Base-by-base conservation (phyloP, 2,329 filamentous ascomycete genomes). In the Metarhizium anisopliae region DNA sequence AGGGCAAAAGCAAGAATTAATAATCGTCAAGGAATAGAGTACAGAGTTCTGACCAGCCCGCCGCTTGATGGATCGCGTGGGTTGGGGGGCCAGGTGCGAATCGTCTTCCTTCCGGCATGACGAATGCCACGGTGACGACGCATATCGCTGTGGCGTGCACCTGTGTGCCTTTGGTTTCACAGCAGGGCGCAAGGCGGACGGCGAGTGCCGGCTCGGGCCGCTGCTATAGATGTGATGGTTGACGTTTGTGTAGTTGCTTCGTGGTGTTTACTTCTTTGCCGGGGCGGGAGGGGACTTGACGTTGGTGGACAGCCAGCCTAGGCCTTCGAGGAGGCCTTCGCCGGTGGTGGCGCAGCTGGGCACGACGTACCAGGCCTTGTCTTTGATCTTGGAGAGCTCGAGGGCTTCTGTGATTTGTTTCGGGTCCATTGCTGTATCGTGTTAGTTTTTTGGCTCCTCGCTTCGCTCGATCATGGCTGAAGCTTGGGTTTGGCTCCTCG, bases 361-460 rank as follows among this genome's bases (percentile, higher is more conserved):
- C 66, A 89, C 86, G 59, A 93, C 89, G 70, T 87, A 90, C 88
- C 87, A 93, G 68, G 90, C 81, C 77, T 88, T 89, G 69, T 92
- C 87, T 74, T 88, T 91, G 63, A 93, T 78, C 68, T 88, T 86
- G 63, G 79, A 82, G 60, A 93, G 81, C 70, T 91, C 81, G 51
- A 94, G 83, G 52, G 83, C 82, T 61, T 91, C 85, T 62, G 87
- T 92, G 59, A 94, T 84, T 72, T 92, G 87, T 68, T 88, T 81
- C 7, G 88, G 87, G 66, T 81, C 88, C 85, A 93, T 84, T 61
- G 88, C 88, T 90, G 63, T 10, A 6, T 6, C 8, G n/a, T 13
- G 18, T 16, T n/a, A 38, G 16, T 14, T 55, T 54, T 47, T 11
- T 6, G 13, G 45, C 10, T 49, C 45, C 45, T 49, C 45, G 45